Evolutionary conservation across 805 yeast genomes (phyloP).

Genomic region (Candida dajiaensis): DNA sequence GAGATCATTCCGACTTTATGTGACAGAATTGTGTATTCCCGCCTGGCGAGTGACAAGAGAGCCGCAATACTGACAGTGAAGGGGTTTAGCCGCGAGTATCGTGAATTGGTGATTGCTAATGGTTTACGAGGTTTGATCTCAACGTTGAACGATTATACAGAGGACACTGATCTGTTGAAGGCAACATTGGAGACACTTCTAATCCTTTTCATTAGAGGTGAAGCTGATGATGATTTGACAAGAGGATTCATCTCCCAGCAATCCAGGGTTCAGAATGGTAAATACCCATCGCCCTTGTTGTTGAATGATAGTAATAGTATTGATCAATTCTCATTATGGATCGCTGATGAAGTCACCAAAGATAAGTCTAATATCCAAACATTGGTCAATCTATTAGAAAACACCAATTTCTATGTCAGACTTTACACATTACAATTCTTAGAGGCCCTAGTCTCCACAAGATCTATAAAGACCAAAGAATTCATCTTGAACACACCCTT

Average conservation of each 20-base stretch:
- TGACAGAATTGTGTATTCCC: constrained; percentile 80
- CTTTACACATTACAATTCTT: constrained; percentile 79
- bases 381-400: constrained; percentile 40
- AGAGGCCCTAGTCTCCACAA: constrained; percentile 74
- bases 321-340: constrained; percentile 91
- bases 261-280: constrained; percentile 68
- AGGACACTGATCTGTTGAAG: constrained; percentile 67
- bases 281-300: constrained; percentile 68
- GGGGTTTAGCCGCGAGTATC: constrained; percentile 78
- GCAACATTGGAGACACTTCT: constrained; percentile 83
- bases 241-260: constrained; percentile 71
- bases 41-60: constrained; percentile 74
- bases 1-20: constrained; percentile 86
- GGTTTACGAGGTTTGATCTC: constrained; percentile 71
- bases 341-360: constrained; percentile 88
- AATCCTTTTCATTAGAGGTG: constrained; percentile 71
- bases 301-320: constrained; percentile 43
- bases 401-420: constrained; percentile 67
- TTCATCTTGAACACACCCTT: constrained; percentile 67
- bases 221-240: constrained; percentile 56
- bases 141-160: constrained; percentile 57
- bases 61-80: constrained; percentile 89
- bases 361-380: constrained; percentile 27
- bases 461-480: constrained; percentile 71
- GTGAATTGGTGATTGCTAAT: constrained; percentile 86